Evolutionary conservation across 1,284 basidiomycete species (phyloP), one percentile per base, ranked within the genome.

Genomic region (Cerioporus squamosus): DNA sequence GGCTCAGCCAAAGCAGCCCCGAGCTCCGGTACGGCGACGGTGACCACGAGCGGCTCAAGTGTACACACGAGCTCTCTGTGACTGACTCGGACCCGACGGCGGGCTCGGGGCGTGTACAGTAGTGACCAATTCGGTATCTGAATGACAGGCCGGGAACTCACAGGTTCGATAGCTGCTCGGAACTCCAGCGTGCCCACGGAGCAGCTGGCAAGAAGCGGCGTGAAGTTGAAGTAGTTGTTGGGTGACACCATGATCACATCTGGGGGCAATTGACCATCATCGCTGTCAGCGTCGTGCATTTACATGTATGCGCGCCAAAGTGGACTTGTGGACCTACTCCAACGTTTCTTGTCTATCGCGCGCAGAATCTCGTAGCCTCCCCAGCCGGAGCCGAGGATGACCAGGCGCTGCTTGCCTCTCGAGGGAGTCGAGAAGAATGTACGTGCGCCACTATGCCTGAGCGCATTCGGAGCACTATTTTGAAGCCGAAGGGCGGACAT

Each of bases 311-410:
- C 3, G 8, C 44, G n/a, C 14, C 15, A 24, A 33, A 36, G 23
- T 40, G n/a, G 40, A 40, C 29, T 8, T 22, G 7, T 17, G 15
- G 40, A 75, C 82, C 57, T 50, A 88, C 88, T 79, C 83, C 86
- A 90, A 55, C 81, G 77, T 64, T 84, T 86, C 72, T 87, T 89
- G 71, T 90, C 86, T 1, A 90, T 74, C 4, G 80, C 79, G 50
- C 83, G 75, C 33, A 90, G 77, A 4, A 93, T 75, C 63, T 88
- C 87, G 68, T 93, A 93, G 0, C 92, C 93, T 56, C 88, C 92
- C 93, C 92, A 95, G 22, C 93, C 93, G 8, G 87, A 90, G 2
- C 93, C 93, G 1, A 94, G 77, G 57, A 95, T 87, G n/a, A 94
- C 85, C 23, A 94, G 80, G 33, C 84, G 81, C 61, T 88, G 81